Evolutionary conservation across 164 flowering plant species (phyloP).

Genomic region (Dillenia suffruticosa): DNA sequence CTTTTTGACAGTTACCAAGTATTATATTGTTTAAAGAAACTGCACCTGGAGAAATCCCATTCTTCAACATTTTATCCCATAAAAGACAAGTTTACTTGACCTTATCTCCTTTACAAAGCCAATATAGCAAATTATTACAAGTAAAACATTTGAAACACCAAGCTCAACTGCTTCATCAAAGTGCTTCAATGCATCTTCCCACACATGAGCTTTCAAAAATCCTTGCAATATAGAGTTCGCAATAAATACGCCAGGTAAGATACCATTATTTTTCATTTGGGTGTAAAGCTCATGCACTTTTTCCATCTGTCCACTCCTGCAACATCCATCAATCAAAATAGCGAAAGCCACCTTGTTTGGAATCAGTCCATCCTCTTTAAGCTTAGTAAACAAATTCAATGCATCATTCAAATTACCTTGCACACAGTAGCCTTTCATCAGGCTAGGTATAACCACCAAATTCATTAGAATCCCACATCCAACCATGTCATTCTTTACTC

Average conservation of each 20-base stretch:
- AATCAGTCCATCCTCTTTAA: slow-evolving; percentile 40
- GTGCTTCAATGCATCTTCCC: slow-evolving; percentile 36
- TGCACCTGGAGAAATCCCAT: slow-evolving; percentile 40
- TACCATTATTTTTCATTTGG: slow-evolving; percentile 47
- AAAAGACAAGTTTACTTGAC: slow-evolving; percentile 41
- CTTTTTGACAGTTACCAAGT: slow-evolving; percentile 45
- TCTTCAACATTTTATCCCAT: slow-evolving; percentile 51
- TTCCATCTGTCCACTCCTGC: slow-evolving; percentile 38
- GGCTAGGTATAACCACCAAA: slow-evolving; percentile 55
- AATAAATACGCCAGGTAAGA: slow-evolving; percentile 37
- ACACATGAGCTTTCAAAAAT: slow-evolving; percentile 25
- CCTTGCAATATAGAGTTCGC: slow-evolving; percentile 50
- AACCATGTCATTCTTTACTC: slow-evolving; percentile 67
- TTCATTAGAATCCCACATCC: slow-evolving; percentile 41
- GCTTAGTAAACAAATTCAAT: slow-evolving; percentile 39
- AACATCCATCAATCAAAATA: slow-evolving; percentile 64
- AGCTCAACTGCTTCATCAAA: slow-evolving; percentile 62
- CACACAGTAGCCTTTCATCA: slow-evolving; percentile 63
- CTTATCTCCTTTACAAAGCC: slow-evolving; percentile 45
- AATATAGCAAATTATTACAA: slow-evolving; percentile 41
- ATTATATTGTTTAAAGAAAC: slow-evolving; percentile 68
- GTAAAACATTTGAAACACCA: slow-evolving; percentile 49
- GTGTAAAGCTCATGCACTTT: slow-evolving; percentile 53
- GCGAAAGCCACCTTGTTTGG: slow-evolving; percentile 57
- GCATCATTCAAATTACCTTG: slow-evolving; percentile 45